Base-by-base conservation (phyloP, 2,329 filamentous ascomycete species). In the Salinomyces thailandicus region DNA sequence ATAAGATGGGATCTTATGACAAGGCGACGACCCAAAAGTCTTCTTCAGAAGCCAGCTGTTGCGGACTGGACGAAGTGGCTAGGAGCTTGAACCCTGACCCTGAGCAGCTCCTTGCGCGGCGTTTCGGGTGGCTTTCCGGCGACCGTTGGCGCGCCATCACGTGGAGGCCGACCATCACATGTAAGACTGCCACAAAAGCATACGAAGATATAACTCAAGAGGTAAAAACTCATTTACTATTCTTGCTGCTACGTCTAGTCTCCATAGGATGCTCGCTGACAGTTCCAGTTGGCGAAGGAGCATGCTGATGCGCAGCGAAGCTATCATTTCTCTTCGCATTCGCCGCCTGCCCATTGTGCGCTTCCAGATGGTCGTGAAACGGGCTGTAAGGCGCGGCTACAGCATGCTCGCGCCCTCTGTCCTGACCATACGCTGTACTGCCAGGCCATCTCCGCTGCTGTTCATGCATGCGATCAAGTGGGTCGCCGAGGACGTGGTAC, bases 401-500 rank as follows among this genome's bases (percentile, higher is more conserved):
- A 2, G 68, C 51, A 55, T 73, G 64, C 40, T 73, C 68, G 37
- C 49, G 64, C 47, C 52, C 63, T 22, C 46, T 38, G 26, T 46
- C 41, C 12, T 38, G 34, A 1, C 38, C 46, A 17, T 41, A 43
- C 7, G 40, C 41, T 18, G 36, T 31, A 14, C 42, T 51, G 15
- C 54, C 52, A 2, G 85, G 86, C 36, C 74, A 72, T 33, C 66
- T 62, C 35, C 78, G 63, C 62, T 95, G 86, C 53, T 93, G 83
- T 34, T 77, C 73, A 57, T 95, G 87, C 45, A 95, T 67, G 56
- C 78, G 82, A 59, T 95, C 85, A 22, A 95, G 68, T 1, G 84
- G 76, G 41, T 84, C 80, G 33, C 85, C 87, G 3, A 91, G 77
- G n/a, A 95, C 71, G 49, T 85, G 84, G 59, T 96, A 96, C 55